Evolutionary conservation across 192 early-diverging fungal species (phyloP).

Genomic region (Coemansia sp.): DNA sequence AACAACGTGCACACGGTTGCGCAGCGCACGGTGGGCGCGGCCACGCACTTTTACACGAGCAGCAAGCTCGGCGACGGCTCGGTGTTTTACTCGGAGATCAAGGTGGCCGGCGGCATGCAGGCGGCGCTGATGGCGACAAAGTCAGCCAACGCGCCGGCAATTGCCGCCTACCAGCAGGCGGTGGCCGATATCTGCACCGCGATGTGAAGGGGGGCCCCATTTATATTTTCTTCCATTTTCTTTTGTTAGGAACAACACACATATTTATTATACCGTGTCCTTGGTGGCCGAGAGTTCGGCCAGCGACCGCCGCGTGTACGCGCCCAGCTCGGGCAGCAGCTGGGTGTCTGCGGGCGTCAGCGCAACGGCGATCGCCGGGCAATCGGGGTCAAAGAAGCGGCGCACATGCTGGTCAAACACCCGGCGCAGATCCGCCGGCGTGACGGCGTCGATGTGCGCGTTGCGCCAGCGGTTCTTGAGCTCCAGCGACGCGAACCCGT

Average conservation of each 20-base stretch:
- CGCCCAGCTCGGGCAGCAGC: slow-evolving; percentile 23
- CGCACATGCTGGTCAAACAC: slow-evolving; percentile 28
- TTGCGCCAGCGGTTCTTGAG: slow-evolving; percentile 22
- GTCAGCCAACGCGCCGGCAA: slow-evolving; percentile 26
- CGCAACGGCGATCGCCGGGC: slow-evolving; percentile 17
- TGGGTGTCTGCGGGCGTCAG: slow-evolving; percentile 26
- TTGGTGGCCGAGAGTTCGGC: slow-evolving; percentile 4
- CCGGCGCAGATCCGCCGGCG: slow-evolving; percentile 22
- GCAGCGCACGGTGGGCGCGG: slow-evolving; percentile 51
- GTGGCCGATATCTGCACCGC: slow-evolving; percentile 49
- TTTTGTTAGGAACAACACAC: background rate
- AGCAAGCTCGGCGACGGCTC: slow-evolving; percentile 55
- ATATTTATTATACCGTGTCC: no score
- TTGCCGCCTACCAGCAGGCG: slow-evolving; percentile 47
- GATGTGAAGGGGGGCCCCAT: no score
- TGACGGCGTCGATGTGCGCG: slow-evolving; percentile 21
- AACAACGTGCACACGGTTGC: slow-evolving; percentile 69
- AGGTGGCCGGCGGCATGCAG: slow-evolving; percentile 52
- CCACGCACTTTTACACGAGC: slow-evolving; percentile 60
- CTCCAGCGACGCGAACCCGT: slow-evolving; percentile 19
- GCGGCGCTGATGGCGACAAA: slow-evolving; percentile 42
- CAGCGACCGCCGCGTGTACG: slow-evolving; percentile 16
- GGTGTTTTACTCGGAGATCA: slow-evolving; percentile 62
- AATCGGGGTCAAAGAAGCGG: slow-evolving; percentile 17
- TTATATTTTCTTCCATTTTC: no score